Evolutionary conservation across 495 filamentous ascomycete species (phyloP).

Genomic region (Pyronema domesticum): DNA sequence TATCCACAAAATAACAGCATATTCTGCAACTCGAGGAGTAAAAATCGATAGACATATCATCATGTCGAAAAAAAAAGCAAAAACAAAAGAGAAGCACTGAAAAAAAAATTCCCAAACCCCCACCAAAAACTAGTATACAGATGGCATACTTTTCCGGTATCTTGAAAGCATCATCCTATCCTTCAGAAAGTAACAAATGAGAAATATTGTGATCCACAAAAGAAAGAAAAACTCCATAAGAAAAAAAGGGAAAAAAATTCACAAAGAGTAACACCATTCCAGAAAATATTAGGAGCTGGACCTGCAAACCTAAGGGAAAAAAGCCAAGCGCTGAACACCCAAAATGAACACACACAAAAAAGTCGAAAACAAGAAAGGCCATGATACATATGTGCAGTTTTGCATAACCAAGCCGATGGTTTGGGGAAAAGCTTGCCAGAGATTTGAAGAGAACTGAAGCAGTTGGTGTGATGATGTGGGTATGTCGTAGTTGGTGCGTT

Average conservation of each 20-base stretch:
- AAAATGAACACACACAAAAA: slow-evolving; percentile 25
- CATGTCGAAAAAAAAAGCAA: background rate
- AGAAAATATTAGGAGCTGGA: background rate
- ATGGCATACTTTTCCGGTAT: background rate
- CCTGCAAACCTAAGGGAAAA: background rate
- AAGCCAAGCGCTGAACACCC: slow-evolving; percentile 2
- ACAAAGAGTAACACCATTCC: background rate
- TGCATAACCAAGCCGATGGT: background rate
- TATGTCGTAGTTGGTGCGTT: background rate
- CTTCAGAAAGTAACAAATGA: background rate
- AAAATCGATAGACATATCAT: background rate
- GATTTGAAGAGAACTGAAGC: background rate
- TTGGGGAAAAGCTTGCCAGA: too few relatives aligned
- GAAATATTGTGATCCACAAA: slow-evolving; percentile 1
- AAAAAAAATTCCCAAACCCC: slow-evolving; percentile 5
- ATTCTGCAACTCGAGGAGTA: background rate
- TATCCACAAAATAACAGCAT: too few relatives aligned
- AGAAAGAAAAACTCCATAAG: slow-evolving; percentile 1
- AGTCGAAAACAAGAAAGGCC: slow-evolving; percentile 25
- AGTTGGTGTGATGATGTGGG: background rate
- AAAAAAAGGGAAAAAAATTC: slow-evolving; percentile 19
- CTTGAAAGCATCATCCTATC: too few relatives aligned
- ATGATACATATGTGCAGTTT: slow-evolving; percentile 6
- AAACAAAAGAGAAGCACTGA: slow-evolving; percentile 3
- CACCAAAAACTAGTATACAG: background rate